Base-by-base conservation (phyloP, 345 rosid genomes). In the Pseudoturritis turrita region DNA sequence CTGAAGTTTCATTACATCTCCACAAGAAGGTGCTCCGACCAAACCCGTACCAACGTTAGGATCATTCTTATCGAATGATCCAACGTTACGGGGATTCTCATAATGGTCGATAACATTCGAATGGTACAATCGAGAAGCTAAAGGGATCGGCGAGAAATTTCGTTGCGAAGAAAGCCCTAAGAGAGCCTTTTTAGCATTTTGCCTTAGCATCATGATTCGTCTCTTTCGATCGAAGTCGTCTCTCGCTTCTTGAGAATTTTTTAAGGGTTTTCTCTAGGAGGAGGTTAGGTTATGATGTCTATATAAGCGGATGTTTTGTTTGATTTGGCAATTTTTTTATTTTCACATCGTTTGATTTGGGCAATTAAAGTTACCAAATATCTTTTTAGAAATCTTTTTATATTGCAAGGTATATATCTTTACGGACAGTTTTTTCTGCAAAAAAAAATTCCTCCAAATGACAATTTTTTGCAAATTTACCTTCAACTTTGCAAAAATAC, bases 1-100 rank as follows among this genome's bases (percentile, higher is more conserved):
- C 76, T 92, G 96, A 52, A 92, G 83, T 85, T 89, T 86, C 98
- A 89, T 89, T 13, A 89, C 90, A 77, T 92, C 98, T 6, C 96
- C 96, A 46, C 96, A 92, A 1, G 90, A 85, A 3, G 96, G 98
- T 7, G 98, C 92, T 0, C 98, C 98, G 19, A 92, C 98, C 18
- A 89, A 81, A 3, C 96, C 94, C 4, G 95, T 89, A 3, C 98
- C 98, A 6, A 92, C 85, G 35, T 62, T 40, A 0, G 94, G 87
- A 45, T 89, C 96, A 53, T 50, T 89, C 84, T 86, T 86, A 62
- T 92, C 96, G 46, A 92, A 85, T 13, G 98, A 81, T 0, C 98
- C 98, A 12, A 88, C 94, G 75, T 89, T 92, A 36, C 94, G 82
- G 1, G 96, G 96, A 72, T 86, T 87, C 69, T 87, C 80, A 83